Base-by-base conservation (phyloP, 371 early-diverging fungal species). In the Rhizopus microsporus region DNA sequence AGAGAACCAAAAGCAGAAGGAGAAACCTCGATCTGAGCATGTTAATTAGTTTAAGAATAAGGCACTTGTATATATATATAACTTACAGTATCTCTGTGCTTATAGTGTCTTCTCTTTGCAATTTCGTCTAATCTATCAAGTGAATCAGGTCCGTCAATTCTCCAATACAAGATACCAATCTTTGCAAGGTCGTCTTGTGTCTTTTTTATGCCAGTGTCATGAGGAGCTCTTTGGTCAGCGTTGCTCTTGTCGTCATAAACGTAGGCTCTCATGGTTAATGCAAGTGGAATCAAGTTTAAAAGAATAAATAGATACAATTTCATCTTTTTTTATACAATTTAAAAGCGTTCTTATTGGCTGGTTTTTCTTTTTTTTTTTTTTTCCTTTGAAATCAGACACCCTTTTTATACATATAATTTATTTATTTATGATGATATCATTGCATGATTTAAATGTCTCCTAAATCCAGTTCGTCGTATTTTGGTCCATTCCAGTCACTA, bases 81-180 rank as follows among this genome's bases (percentile, higher is more conserved):
- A 12, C 72, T 60, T 74, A 91, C 92, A 66, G 85, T 79, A 71
- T 98, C 97, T 38, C 95, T 78, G 83, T 93, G 92, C 78, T 91
- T 91, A 80, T 98, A 98, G 16, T 69, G 62, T 54, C 96, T 80
- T 63, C 93, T 88, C 16, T 57, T 61, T 56, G 88, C 84, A 50
- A 98, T 76, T 3, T 65, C 71, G 40, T 96, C 82, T 46, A 96
- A 71, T 48, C 82, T 71, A 16, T 83, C 76, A 46, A 86, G 59
- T 46, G 79, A 73, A 46, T 80, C 67, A 23, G 65, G 72, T 39
- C 87, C 86, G n/a, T 82, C 80, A 47, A 92, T 72, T 23, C 53
- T 70, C 82, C 83, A 86, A 72, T 95, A 91, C 35, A 85, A 68
- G 6, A 97, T 92, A 31, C 95, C 87, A 6, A 90, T 59, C 29